Conservation (phyloP, 2,329 filamentous ascomycete genomes). For the Pseudogymnoascus sp. region DNA sequence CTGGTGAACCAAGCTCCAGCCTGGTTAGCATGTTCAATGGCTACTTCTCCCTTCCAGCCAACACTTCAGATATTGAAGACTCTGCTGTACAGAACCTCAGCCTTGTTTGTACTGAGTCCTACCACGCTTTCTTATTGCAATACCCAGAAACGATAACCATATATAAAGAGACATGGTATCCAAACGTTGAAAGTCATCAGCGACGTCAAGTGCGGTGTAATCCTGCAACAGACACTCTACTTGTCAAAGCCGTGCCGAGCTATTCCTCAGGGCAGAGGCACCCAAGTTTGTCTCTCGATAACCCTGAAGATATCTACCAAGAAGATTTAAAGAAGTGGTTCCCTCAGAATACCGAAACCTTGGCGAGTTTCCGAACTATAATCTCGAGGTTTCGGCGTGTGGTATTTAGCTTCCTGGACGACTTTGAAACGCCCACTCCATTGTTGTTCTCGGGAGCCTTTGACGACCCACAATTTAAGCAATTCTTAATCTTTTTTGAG, state of each 20-base stretch:
- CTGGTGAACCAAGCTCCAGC: slow-evolving; percentile 11
- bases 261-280: slow-evolving; percentile 11
- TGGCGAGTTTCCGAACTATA: slow-evolving; percentile 10
- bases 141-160: slow-evolving; percentile 11
- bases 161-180: slow-evolving; percentile 10
- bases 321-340: slow-evolving; percentile 10
- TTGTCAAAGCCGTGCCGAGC: slow-evolving; percentile 9
- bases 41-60: slow-evolving; percentile 10
- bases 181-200: slow-evolving; percentile 9
- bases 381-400: slow-evolving; percentile 11
- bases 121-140: slow-evolving; percentile 9
- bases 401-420: slow-evolving; percentile 10
- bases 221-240: slow-evolving; percentile 12
- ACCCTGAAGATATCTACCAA: slow-evolving; percentile 10
- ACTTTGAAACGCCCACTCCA: slow-evolving; percentile 5
- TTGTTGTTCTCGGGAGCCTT: slow-evolving; percentile 5
- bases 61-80: slow-evolving; percentile 14
- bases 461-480: slow-evolving; percentile 8
- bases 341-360: slow-evolving; percentile 11
- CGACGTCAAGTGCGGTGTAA: slow-evolving; percentile 12
- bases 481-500: slow-evolving; percentile 13
- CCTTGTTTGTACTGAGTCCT: slow-evolving; percentile 11
- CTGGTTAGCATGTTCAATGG: slow-evolving; percentile 12
- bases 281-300: slow-evolving; percentile 10
- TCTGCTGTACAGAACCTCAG: slow-evolving; percentile 9